Conservation (phyloP, 768 basidiomycete genomes). For the Hericium alpestre region DNA sequence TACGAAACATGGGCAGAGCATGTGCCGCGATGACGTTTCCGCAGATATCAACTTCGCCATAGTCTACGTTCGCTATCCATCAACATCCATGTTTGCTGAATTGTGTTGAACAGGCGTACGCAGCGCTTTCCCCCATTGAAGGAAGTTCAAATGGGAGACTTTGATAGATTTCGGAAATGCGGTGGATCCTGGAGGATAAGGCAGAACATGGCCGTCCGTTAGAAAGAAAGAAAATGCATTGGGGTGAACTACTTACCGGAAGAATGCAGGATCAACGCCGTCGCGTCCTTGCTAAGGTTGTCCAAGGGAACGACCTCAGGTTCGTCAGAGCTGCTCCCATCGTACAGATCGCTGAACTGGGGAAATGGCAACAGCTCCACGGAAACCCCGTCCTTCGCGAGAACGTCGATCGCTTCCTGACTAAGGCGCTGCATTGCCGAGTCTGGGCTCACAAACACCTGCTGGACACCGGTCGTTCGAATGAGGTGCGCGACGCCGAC, state of each 20-base stretch:
- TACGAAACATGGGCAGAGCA: background rate
- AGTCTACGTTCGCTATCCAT: background rate
- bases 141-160: too few relatives aligned
- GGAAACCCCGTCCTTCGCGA: background rate
- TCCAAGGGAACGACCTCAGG: background rate
- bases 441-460: background rate
- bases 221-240: background rate
- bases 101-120: background rate
- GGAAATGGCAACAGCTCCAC: too few relatives aligned
- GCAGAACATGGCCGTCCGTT: too few relatives aligned
- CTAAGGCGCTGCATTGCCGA: background rate
- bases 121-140: background rate
- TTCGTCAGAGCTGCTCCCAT: background rate
- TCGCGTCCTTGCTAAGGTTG: background rate
- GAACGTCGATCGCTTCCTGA: background rate
- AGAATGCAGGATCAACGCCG: background rate
- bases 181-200: background rate
- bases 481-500: constrained; percentile 1
- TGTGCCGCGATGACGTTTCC: background rate
- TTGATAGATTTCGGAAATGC: background rate
- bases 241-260: background rate
- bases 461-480: background rate
- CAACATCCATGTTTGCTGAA: too few relatives aligned
- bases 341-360: too few relatives aligned
- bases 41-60: background rate